Evolutionary conservation across 176 grass and related monocot species (phyloP).

Genomic region (Raddia guianensis): DNA sequence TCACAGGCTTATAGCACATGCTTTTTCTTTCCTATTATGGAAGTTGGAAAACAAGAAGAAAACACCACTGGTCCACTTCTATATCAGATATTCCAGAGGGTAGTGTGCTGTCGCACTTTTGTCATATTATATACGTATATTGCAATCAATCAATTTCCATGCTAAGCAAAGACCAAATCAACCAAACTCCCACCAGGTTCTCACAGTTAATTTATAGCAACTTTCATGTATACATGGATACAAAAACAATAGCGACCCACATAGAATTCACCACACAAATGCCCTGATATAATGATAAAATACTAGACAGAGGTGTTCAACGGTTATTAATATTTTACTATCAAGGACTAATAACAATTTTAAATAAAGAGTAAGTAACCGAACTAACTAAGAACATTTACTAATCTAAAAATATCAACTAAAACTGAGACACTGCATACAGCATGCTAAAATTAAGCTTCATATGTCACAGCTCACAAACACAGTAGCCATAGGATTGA

Average conservation of each 20-base stretch:
- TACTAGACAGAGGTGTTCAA: not conserved
- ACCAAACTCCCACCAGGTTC: constrained; percentile 9
- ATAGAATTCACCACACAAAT: not conserved
- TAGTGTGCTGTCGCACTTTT: not conserved
- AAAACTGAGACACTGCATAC: too few relatives aligned
- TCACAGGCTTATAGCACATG: not conserved
- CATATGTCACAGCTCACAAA: not conserved
- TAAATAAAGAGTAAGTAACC: not conserved
- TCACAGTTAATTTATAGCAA: not conserved
- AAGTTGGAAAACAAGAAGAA: not conserved
- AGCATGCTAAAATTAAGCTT: not conserved
- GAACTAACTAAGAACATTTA: not conserved
- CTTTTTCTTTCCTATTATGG: not conserved
- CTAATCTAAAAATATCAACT: not conserved
- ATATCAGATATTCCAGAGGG: not conserved
- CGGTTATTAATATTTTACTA: not conserved
- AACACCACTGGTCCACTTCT: not conserved
- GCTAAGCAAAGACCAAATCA: constrained; percentile 3
- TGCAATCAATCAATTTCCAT: not conserved
- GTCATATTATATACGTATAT: not conserved
- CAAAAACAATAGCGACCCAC: not conserved
- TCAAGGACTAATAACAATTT: not conserved
- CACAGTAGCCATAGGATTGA: not conserved
- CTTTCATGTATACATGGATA: not conserved
- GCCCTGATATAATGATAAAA: not conserved